These are phyloP conservation scores for Cercospora zeae-maydis DNA, from an alignment of 2,329 filamentous ascomycete genomes.

Conservation along the genomic window DNA sequence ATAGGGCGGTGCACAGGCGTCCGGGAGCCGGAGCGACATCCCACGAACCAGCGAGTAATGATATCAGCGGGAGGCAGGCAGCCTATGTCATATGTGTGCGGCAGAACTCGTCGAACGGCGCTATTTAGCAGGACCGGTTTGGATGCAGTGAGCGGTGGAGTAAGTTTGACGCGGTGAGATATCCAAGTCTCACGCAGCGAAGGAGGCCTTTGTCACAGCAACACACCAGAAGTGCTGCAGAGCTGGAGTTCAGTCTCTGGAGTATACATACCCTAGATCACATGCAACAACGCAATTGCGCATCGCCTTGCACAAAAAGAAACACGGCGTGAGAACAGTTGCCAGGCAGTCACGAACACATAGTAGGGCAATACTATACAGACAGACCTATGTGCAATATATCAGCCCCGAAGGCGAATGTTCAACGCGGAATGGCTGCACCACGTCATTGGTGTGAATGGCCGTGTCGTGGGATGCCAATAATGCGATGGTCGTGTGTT, in stretches of 20 bases:
- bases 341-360: background rate
- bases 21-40: background rate
- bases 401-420: background rate
- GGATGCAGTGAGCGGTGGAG: background rate
- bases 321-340: background rate
- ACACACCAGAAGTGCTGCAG: constrained; percentile 4
- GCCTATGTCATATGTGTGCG: constrained; percentile 4
- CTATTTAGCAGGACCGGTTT: constrained; percentile 4
- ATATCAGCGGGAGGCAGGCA: background rate
- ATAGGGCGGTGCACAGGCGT: constrained; percentile 10
- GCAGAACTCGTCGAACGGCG: background rate
- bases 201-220: constrained; percentile 3
- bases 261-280: background rate
- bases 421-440: background rate
- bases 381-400: background rate
- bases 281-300: background rate
- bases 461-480: too few species aligned
- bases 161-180: constrained; percentile 1
- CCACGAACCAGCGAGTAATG: background rate
- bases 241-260: constrained; percentile 1
- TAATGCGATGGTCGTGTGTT: background rate
- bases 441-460: too few species aligned
- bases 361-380: too few species aligned
- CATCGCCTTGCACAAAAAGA: background rate
- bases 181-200: constrained; percentile 4